Base-by-base conservation (phyloP, 2,329 filamentous ascomycete species). In the Nothopassalora personata region DNA sequence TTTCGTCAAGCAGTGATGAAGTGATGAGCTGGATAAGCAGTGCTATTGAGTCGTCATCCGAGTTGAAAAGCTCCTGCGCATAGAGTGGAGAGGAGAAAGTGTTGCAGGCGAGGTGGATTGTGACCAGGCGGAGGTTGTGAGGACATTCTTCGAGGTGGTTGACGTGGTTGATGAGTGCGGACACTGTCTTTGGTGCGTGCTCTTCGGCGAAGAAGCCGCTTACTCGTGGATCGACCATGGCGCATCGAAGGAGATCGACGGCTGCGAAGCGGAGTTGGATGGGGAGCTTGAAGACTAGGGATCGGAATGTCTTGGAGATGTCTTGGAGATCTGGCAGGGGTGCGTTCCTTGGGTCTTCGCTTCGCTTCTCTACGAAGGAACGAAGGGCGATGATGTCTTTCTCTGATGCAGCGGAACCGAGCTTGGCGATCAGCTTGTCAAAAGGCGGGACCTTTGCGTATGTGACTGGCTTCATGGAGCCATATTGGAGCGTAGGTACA, bases 91-190 rank as follows among this genome's bases (percentile, higher is more conserved):
- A 87, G 0, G 84, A 86, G 76, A 96, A 96, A 46, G 96, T 79
- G 68, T 96, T 97, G 75, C 91, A 95, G 1, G 85, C 82, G 69
- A 93, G 82, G 66, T 97, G 92, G 23, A 96, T 76, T 0, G 90
- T 88, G 15, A 96, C 90, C 1, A 97, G 84, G 13, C 91, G 87
- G 1, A 95, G 81, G 4, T 89, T 86, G 70, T 97, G 97, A 0
- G 91, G 90, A 45, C 86, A 89, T 33, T 83, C 78, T 5, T 76
- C 72, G 48, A 90, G 74, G n/a, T 78, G 74, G 9, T 71, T 66
- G n/a, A 79, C 82, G 39, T 83, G 76, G 3, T 81, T 74, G 3
- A 91, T 71, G 2, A 96, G 74, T 0, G 82, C 77, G 34, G 80
- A 70, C 13, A 93, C 77, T 0, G 88, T 90, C 58, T 89, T 86